Evolutionary conservation across 768 basidiomycete species (phyloP).

Genomic region (Botryobasidium botryosum): DNA sequence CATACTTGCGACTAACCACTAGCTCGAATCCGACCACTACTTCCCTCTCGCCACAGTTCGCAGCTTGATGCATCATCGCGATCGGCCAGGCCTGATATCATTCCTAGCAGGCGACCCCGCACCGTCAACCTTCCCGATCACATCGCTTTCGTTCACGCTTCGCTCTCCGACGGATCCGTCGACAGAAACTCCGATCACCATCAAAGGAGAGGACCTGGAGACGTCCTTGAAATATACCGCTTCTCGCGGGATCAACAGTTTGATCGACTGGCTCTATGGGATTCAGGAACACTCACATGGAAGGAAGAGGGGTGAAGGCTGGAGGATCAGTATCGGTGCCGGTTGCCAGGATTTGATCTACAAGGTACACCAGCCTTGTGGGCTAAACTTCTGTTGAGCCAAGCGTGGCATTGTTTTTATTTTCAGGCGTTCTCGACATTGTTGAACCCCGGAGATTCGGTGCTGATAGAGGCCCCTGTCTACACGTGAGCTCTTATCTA

Average conservation of each 20-base stretch:
- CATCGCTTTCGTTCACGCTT: conserved; percentile 51
- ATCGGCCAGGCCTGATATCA: conserved; percentile 52
- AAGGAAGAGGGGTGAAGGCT: conserved; percentile 42
- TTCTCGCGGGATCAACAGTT: conserved; percentile 46
- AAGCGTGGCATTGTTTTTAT: too few species aligned
- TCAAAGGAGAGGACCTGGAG: conserved; percentile 41
- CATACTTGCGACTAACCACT: too few species aligned
- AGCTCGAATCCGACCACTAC: neutral
- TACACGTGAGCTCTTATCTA: conserved; percentile 25
- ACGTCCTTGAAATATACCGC: conserved; percentile 53
- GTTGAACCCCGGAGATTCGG: conserved; percentile 59
- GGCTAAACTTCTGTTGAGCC: too few species aligned
- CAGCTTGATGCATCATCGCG: neutral
- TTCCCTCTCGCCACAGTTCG: neutral
- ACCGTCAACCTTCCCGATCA: conserved; percentile 78
- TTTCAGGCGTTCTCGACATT: conserved; percentile 62
- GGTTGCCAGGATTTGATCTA: conserved; percentile 83
- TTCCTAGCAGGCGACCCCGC: conserved; percentile 88
- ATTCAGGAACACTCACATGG: conserved; percentile 59
- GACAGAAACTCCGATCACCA: conserved; percentile 31
- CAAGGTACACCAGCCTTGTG: too few species aligned
- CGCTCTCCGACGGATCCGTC: conserved; percentile 28
- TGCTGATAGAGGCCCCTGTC: conserved; percentile 69
- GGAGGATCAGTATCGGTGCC: conserved; percentile 59
- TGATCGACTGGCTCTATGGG: conserved; percentile 50